phyloP scores from a whole-genome alignment of 176 grass and related monocot species.

The Musa schizocarpa region DNA sequence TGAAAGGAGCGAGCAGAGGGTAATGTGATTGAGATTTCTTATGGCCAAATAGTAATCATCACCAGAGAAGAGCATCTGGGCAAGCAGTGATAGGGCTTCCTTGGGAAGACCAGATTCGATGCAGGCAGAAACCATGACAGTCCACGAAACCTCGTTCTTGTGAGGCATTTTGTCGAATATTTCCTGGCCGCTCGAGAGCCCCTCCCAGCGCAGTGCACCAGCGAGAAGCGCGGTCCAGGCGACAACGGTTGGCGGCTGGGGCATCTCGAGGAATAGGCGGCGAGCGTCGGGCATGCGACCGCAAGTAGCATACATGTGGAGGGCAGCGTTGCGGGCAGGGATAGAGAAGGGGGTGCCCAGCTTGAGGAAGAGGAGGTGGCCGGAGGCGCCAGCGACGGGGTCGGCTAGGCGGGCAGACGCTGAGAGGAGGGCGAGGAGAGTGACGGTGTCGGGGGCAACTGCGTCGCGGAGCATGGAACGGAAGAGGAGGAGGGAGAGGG shows the following conservation, averaged over 20 bases:
- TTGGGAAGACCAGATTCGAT: slow-evolving; percentile 16
- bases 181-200: slow-evolving; percentile 5
- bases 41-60: not conserved
- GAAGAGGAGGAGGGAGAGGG: slow-evolving; percentile 15
- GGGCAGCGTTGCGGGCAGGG: slow-evolving; percentile 14
- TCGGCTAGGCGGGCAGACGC: slow-evolving; percentile 22
- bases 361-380: slow-evolving; percentile 33
- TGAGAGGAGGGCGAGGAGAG: slow-evolving; percentile 27
- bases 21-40: slow-evolving; percentile 22
- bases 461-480: slow-evolving; percentile 23
- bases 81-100: slow-evolving; percentile 9
- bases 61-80: slow-evolving; percentile 6
- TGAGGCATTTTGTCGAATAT: slow-evolving; percentile 14
- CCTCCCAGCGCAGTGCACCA: slow-evolving; percentile 3
- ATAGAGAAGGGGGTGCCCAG: slow-evolving; percentile 22
- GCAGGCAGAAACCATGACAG: slow-evolving; percentile 9
- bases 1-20: slow-evolving; percentile 18
- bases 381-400: slow-evolving; percentile 13
- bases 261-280: slow-evolving; percentile 14
- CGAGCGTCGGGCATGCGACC: slow-evolving; percentile 16
- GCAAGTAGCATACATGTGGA: slow-evolving; percentile 12
- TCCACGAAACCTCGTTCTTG: slow-evolving; percentile 23
- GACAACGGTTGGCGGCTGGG: slow-evolving; percentile 1
- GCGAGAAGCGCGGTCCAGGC: slow-evolving; percentile 15
- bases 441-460: slow-evolving; percentile 17